These are phyloP conservation scores for Phytophthora agathidicida DNA, from an alignment of 352 stramenopile species.

Conservation along the genomic window DNA sequence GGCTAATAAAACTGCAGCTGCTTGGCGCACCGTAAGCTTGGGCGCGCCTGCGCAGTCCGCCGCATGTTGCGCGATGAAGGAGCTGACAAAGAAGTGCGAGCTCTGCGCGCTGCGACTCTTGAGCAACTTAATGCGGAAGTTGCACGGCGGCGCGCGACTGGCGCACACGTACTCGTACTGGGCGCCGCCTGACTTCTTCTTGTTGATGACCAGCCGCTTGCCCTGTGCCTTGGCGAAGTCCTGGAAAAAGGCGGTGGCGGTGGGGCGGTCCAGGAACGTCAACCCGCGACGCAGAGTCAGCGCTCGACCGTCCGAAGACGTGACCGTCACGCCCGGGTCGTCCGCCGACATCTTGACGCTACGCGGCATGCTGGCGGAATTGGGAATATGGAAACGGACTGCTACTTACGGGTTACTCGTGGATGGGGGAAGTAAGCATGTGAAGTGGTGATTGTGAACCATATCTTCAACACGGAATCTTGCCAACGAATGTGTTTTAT, in stretches of 20 bases:
- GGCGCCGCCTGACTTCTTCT: slow-evolving; percentile 40
- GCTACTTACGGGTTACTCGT: neutral
- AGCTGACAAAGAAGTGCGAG: slow-evolving; percentile 46
- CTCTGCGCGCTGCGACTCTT: slow-evolving; percentile 44
- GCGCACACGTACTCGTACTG: slow-evolving; percentile 49
- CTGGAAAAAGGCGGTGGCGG: slow-evolving; percentile 42
- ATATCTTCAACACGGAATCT: too few species aligned
- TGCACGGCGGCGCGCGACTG: slow-evolving; percentile 27
- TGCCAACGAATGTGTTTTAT: too few species aligned
- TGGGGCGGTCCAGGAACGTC: slow-evolving; percentile 34
- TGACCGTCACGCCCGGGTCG: slow-evolving; percentile 37
- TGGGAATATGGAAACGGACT: neutral
- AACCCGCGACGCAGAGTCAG: slow-evolving; percentile 35
- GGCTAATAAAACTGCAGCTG: slow-evolving; percentile 26
- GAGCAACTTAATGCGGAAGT: slow-evolving; percentile 43
- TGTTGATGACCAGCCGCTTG: slow-evolving; percentile 46
- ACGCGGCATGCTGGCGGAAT: slow-evolving; percentile 26
- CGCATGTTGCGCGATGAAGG: slow-evolving; percentile 30
- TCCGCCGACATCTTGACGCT: slow-evolving; percentile 38
- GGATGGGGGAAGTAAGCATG: too few species aligned
- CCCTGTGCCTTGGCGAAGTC: slow-evolving; percentile 48
- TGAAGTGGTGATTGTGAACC: too few species aligned
- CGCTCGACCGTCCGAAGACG: slow-evolving; percentile 17
- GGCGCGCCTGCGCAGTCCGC: slow-evolving; percentile 24
- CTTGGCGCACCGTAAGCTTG: slow-evolving; percentile 45